Evolutionary conservation across 2,329 filamentous ascomycete genomes (phyloP).

Genomic region (Aspergillus pseudonomiae): DNA sequence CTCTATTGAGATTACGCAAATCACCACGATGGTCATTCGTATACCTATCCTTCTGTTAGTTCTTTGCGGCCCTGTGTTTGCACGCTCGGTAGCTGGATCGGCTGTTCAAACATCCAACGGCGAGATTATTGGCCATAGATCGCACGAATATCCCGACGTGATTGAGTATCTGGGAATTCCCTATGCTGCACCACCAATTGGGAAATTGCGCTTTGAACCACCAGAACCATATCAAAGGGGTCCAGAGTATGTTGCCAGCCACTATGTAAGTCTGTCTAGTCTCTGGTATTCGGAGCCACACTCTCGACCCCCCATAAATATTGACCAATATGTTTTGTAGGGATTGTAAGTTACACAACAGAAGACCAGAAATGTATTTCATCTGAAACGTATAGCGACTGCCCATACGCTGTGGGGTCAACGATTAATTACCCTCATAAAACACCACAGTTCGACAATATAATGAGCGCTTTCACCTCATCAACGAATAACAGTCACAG

Average conservation of each 20-base stretch:
- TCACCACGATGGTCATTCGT: not conserved
- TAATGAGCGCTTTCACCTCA: constrained; percentile 25
- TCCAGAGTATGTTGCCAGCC: constrained; percentile 11
- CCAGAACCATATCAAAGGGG: constrained; percentile 21
- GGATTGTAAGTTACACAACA: constrained; percentile 12
- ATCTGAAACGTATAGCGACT: constrained; percentile 22
- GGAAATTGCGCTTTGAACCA: constrained; percentile 31
- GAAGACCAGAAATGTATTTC: not conserved
- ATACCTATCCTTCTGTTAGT: not conserved
- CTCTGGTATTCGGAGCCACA: not conserved
- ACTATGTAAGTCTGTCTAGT: constrained; percentile 12
- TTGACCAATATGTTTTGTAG: constrained; percentile 5
- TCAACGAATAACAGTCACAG: constrained; percentile 29
- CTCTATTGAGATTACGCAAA: not conserved
- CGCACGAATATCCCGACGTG: not conserved
- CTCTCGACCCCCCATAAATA: not conserved
- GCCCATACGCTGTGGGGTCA: constrained; percentile 21
- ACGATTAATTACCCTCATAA: constrained; percentile 21
- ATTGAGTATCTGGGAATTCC: constrained; percentile 34
- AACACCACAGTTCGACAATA: constrained; percentile 22
- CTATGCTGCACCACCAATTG: constrained; percentile 31
- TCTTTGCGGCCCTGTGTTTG: not conserved
- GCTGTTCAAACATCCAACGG: not conserved
- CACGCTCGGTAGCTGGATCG: not conserved
- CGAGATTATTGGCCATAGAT: not conserved